These are phyloP conservation scores for Lactarius hengduanensis DNA, from an alignment of 768 basidiomycete genomes.

Conservation along the genomic window DNA sequence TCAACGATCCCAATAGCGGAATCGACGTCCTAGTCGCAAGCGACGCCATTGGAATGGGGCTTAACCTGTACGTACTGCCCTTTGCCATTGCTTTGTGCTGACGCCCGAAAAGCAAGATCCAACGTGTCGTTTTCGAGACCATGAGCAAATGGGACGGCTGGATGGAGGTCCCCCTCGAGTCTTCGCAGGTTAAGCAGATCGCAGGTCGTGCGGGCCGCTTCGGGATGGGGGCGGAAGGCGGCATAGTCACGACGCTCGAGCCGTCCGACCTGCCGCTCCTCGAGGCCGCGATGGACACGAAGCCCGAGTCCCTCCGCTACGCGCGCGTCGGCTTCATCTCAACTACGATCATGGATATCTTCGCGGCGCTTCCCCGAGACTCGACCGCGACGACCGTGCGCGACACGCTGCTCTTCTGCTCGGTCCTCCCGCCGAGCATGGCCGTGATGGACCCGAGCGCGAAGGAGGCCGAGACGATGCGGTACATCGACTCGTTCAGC, in stretches of 20 bases:
- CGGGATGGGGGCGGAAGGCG: slow-evolving; percentile 57
- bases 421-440: slow-evolving; percentile 44
- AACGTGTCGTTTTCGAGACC: slow-evolving; percentile 75
- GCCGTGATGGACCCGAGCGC: slow-evolving; percentile 37
- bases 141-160: slow-evolving; percentile 61
- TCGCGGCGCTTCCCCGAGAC: slow-evolving; percentile 44
- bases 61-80: slow-evolving; percentile 74
- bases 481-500: slow-evolving; percentile 45
- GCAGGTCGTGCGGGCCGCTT: slow-evolving; percentile 92
- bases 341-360: slow-evolving; percentile 33
- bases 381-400: slow-evolving; percentile 44
- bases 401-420: slow-evolving; percentile 50
- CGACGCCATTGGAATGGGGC: slow-evolving; percentile 96
- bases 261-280: slow-evolving; percentile 62
- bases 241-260: slow-evolving; percentile 72
- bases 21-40: slow-evolving; percentile 91
- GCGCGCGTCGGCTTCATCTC: slow-evolving; percentile 47
- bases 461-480: slow-evolving; percentile 36
- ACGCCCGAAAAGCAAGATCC: slow-evolving; percentile 74
- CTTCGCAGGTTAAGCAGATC: slow-evolving; percentile 89
- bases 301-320: slow-evolving; percentile 48
- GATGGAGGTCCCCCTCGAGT: slow-evolving; percentile 46
- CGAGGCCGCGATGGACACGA: slow-evolving; percentile 49
- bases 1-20: slow-evolving; percentile 81
- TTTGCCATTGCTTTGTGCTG: neutral